Percentiles rank a stretch among this genome's conserved stretches.
phyloP scores from a whole-genome alignment of 2,329 filamentous ascomycete species.

The Bipolaris zeicola region DNA sequence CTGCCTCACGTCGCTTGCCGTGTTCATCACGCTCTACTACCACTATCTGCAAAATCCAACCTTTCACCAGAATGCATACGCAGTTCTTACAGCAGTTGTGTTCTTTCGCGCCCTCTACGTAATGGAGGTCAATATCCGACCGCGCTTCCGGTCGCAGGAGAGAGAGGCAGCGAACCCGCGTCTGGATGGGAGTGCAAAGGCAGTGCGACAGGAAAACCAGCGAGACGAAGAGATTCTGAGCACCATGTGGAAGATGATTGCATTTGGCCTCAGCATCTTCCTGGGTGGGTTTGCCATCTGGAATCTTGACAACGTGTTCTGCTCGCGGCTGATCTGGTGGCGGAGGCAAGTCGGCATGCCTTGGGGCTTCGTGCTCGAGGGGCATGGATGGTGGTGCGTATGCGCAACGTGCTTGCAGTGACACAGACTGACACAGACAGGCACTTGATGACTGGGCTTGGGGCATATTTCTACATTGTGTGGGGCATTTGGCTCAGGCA shows the following conservation, averaged over 20 bases:
- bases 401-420: neutral
- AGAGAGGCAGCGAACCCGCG: slow-evolving; percentile 44
- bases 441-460: slow-evolving; percentile 81
- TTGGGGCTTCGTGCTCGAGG: slow-evolving; percentile 77
- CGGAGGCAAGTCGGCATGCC: slow-evolving; percentile 73
- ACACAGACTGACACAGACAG: slow-evolving; percentile 45
- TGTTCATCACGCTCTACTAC: slow-evolving; percentile 79
- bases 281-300: slow-evolving; percentile 76
- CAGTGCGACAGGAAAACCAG: slow-evolving; percentile 56
- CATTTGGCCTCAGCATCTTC: slow-evolving; percentile 71
- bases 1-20: slow-evolving; percentile 57
- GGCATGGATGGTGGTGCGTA: slow-evolving; percentile 72
- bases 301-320: slow-evolving; percentile 80
- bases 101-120: slow-evolving; percentile 76
- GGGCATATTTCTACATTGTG: slow-evolving; percentile 82
- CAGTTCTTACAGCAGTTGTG: slow-evolving; percentile 70
- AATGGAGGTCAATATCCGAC: slow-evolving; percentile 71
- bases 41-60: slow-evolving; percentile 79
- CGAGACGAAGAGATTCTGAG: slow-evolving; percentile 64
- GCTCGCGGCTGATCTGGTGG: slow-evolving; percentile 67
- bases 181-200: slow-evolving; percentile 35
- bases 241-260: slow-evolving; percentile 79
- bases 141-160: slow-evolving; percentile 55
- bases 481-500: slow-evolving; percentile 84
- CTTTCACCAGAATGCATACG: slow-evolving; percentile 84